These are phyloP conservation scores for Coprinopsis marcescibilis DNA, from an alignment of 768 basidiomycete species.

Conservation along the genomic window DNA sequence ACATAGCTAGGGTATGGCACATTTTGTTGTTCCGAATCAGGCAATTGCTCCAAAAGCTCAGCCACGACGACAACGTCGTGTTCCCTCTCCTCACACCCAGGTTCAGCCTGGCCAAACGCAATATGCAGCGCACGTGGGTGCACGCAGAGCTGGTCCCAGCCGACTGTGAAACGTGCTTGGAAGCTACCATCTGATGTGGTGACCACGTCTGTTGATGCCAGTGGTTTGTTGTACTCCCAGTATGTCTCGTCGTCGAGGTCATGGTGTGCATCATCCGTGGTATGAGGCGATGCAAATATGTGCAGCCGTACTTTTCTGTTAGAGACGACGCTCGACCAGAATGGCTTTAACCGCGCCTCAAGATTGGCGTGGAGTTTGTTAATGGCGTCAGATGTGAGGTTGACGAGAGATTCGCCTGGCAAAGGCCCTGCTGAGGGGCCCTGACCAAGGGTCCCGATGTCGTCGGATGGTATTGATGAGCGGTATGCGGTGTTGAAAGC, in stretches of 20 bases:
- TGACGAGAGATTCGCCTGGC: conserved; percentile 11
- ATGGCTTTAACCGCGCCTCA: conserved; percentile 67
- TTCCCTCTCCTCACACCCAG: conserved; percentile 28
- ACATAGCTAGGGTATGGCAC: conserved; percentile 9
- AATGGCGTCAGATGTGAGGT: conserved; percentile 26
- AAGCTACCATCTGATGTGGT: conserved; percentile 75
- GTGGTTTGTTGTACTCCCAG: conserved; percentile 32
- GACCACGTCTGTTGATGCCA: conserved; percentile 43
- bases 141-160: conserved; percentile 63
- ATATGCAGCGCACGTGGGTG: conserved; percentile 56
- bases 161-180: conserved; percentile 51
- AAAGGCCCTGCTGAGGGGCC: conserved; percentile 5
- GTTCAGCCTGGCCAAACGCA: conserved; percentile 42
- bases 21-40: conserved; percentile 11
- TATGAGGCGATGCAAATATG: conserved; percentile 43
- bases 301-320: conserved; percentile 57
- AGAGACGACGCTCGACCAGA: conserved; percentile 73
- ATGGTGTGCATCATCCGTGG: conserved; percentile 3
- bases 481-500: conserved; percentile 40
- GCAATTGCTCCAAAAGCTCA: conserved; percentile 38
- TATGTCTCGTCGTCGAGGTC: conserved; percentile 15
- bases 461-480: neutral
- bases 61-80: conserved; percentile 53
- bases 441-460: neutral
- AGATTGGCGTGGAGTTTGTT: conserved; percentile 67